These are phyloP conservation scores for Solanum neorickii DNA, from an alignment of 257 asterid genomes.

Conservation along the genomic window DNA sequence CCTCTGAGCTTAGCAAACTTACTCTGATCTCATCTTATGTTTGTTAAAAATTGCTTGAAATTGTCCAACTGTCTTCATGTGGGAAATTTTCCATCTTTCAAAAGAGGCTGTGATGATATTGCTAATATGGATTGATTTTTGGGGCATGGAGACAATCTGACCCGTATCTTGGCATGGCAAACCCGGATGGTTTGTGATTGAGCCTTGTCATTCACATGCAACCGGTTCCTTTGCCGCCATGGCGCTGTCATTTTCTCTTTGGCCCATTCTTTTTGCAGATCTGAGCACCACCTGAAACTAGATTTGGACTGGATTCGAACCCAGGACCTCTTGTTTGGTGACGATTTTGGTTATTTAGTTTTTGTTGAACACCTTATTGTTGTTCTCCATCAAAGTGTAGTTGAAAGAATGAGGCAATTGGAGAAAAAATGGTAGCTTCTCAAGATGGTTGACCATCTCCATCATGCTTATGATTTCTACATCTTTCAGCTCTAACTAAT, in stretches of 20 bases:
- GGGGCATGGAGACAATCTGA: neutral
- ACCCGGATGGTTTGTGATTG: neutral
- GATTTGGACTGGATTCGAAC: neutral
- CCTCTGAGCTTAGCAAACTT: neutral
- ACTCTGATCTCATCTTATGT: neutral
- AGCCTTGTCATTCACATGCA: neutral
- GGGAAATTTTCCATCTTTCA: neutral
- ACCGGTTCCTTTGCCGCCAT: neutral
- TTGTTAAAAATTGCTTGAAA: neutral
- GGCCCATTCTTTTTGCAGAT: neutral
- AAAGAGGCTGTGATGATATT: neutral
- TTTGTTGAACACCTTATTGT: neutral
- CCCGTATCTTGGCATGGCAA: neutral
- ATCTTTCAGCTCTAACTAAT: neutral
- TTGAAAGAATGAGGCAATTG: neutral
- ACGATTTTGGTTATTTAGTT: neutral
- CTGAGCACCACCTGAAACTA: neutral
- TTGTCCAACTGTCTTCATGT: neutral
- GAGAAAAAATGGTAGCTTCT: neutral
- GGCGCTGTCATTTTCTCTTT: neutral
- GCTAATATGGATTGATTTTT: neutral
- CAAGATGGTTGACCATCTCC: neutral
- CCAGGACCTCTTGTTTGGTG: neutral
- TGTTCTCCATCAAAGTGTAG: neutral
- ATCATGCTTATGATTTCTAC: neutral